Conservation (phyloP, 352 stramenopile genomes). For the Globisporangium spinosum region DNA sequence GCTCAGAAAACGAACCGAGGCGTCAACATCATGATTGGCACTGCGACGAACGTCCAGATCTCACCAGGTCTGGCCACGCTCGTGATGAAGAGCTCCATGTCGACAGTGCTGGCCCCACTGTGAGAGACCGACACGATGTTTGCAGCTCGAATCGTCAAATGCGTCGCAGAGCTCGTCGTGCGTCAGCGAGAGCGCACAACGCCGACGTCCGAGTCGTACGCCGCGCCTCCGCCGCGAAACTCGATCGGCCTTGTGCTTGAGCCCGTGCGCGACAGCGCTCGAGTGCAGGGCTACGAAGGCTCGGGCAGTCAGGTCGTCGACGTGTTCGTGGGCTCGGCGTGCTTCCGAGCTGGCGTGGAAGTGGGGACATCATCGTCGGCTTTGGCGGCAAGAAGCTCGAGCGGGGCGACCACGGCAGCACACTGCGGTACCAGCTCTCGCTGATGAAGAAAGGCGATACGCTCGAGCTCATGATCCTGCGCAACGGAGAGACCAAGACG, state of each 20-base stretch:
- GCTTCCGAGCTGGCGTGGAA: slow-evolving; percentile 44
- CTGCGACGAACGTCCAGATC: slow-evolving; percentile 32
- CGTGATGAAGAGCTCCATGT: slow-evolving; percentile 49
- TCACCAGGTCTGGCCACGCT: slow-evolving; percentile 19
- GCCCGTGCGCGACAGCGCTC: slow-evolving; percentile 31
- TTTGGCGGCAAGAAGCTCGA: slow-evolving; percentile 47
- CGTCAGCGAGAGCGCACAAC: slow-evolving; percentile 34
- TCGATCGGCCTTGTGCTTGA: slow-evolving; percentile 55
- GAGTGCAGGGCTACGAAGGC: slow-evolving; percentile 36
- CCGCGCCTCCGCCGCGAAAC: slow-evolving; percentile 36
- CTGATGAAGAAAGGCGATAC: slow-evolving; percentile 51
- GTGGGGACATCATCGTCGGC: slow-evolving; percentile 49
- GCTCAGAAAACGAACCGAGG: slow-evolving; percentile 38
- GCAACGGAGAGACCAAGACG: slow-evolving; percentile 32
- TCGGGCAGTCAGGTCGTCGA: slow-evolving; percentile 44
- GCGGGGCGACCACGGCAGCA: slow-evolving; percentile 44
- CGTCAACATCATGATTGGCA: slow-evolving; percentile 47
- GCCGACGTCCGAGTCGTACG: slow-evolving; percentile 32
- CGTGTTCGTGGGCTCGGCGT: slow-evolving; percentile 45
- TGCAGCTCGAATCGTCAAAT: slow-evolving; percentile 38
- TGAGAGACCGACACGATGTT: slow-evolving; percentile 28
- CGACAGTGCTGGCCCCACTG: slow-evolving; percentile 41
- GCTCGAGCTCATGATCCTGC: slow-evolving; percentile 42
- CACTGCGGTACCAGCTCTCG: slow-evolving; percentile 46
- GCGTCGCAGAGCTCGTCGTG: slow-evolving; percentile 36